Conservation (phyloP, 2,329 filamentous ascomycete genomes). For the Fusarium mangiferae region DNA sequence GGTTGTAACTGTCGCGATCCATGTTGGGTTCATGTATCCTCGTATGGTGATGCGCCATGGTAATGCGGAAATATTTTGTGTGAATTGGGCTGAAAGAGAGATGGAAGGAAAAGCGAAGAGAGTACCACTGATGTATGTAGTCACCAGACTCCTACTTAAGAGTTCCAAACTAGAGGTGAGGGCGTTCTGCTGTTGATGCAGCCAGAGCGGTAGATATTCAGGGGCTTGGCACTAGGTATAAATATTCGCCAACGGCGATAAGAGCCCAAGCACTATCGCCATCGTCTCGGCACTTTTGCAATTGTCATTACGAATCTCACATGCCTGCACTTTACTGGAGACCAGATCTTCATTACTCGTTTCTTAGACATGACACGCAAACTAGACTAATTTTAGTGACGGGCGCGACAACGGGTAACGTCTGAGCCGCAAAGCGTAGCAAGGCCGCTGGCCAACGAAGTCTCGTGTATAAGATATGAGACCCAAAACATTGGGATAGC, state of each 20-base stretch:
- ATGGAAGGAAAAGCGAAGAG: neutral
- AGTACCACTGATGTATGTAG: neutral
- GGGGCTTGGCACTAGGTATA: slow-evolving; percentile 16
- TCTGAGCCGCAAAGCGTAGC: slow-evolving; percentile 5
- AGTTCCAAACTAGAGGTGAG: neutral
- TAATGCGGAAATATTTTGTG: neutral
- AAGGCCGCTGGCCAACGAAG: neutral
- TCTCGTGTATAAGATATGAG: neutral
- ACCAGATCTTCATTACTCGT: slow-evolving; percentile 19
- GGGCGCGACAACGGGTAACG: neutral
- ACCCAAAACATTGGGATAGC: neutral
- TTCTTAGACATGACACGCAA: slow-evolving; percentile 16
- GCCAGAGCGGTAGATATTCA: neutral
- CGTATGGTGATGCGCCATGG: neutral
- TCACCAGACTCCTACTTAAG: neutral
- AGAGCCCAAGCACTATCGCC: neutral
- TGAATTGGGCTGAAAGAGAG: neutral
- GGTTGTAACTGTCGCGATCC: slow-evolving; percentile 11
- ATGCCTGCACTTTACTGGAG: neutral
- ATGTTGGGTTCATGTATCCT: neutral
- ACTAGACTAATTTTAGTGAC: slow-evolving; percentile 2
- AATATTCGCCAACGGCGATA: slow-evolving; percentile 4
- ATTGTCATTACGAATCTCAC: slow-evolving; percentile 10
- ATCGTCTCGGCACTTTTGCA: neutral
- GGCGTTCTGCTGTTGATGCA: neutral